These are phyloP conservation scores for Wickerhamiella occidentalis DNA, from an alignment of 805 yeast genomes.

Conservation along the genomic window DNA sequence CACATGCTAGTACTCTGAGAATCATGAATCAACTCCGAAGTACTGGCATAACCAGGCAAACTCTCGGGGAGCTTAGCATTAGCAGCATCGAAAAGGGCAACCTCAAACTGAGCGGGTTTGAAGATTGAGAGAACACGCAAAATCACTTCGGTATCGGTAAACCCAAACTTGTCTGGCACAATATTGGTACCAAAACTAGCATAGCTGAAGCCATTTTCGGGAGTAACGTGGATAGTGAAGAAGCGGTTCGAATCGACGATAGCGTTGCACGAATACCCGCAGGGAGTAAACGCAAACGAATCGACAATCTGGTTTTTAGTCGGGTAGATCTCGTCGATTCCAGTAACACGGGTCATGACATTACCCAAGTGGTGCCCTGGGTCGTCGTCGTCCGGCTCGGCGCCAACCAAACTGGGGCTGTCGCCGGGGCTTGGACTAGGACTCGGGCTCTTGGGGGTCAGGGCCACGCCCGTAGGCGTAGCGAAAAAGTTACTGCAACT, in stretches of 20 bases:
- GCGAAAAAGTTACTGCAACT: conserved; percentile 46
- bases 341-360: conserved; percentile 49
- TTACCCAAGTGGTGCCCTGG: conserved; percentile 78
- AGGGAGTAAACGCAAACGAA: conserved; percentile 84
- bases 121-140: conserved; percentile 49
- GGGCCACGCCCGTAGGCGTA: conserved; percentile 25
- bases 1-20: conserved; percentile 13
- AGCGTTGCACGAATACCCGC: conserved; percentile 89
- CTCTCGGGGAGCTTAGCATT: conserved; percentile 10
- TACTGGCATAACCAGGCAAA: conserved; percentile 14
- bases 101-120: conserved; percentile 61
- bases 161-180: conserved; percentile 34
- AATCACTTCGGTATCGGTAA: conserved; percentile 43
- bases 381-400: conserved; percentile 41
- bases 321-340: conserved; percentile 49
- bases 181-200: conserved; percentile 92
- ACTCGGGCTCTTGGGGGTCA: conserved; percentile 16
- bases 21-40: conserved; percentile 18
- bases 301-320: conserved; percentile 39
- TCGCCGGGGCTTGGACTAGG: conserved; percentile 5
- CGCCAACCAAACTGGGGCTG: conserved; percentile 19
- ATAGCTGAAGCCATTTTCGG: conserved; percentile 88
- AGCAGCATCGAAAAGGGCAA: conserved; percentile 34
- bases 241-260: conserved; percentile 49
- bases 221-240: conserved; percentile 86